Base-by-base conservation (phyloP, 768 basidiomycete species). In the Lentinus tigrinus region DNA sequence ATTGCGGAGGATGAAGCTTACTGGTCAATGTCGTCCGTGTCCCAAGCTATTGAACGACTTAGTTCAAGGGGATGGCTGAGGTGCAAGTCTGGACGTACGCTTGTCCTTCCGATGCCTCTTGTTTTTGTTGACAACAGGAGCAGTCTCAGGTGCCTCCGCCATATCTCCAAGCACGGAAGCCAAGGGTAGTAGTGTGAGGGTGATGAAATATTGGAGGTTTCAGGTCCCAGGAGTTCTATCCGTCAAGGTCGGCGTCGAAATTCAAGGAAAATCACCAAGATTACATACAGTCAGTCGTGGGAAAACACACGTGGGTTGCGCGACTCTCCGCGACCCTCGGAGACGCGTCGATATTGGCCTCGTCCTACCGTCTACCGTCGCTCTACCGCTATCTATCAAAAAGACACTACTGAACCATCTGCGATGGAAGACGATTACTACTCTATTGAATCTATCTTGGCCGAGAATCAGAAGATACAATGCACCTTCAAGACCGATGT, bases 21-120 rank as follows among this genome's bases (percentile, higher is more conserved):
- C 94, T 97, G 95, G 80, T 98, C 92, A 74, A 98, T 94, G 66
- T 97, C 96, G 72, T 98, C 95, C 43, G 95, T 98, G 70, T 98
- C 96, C 96, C 96, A 98, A 69, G 95, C 96, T 98, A 60, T 28
- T 2, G 43, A 24, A n/a, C 54, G 37, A 39, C 44, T 64, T 52
- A 67, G 52, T 58, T 31, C 55, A 49, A 50, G 27, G 47, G 9
- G 9, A 17, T 28, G 19, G 24, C 23, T 27, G 24, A 1, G 40
- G 16, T 9, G 46, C 54, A 26, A 39, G 10, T 14, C n/a, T 43
- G 19, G 9, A 75, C 93, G 69, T 68, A 96, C 95, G 95, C 75
- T 98, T 98, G 8, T 97, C 95, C 70, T 97, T 97, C 61, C 95
- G 81, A 71, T 93, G 89, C 44, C 84, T 78, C 76, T 93, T 95